Evolutionary conservation across 345 rosid species (phyloP).

Genomic region (Ailanthus altissimus): DNA sequence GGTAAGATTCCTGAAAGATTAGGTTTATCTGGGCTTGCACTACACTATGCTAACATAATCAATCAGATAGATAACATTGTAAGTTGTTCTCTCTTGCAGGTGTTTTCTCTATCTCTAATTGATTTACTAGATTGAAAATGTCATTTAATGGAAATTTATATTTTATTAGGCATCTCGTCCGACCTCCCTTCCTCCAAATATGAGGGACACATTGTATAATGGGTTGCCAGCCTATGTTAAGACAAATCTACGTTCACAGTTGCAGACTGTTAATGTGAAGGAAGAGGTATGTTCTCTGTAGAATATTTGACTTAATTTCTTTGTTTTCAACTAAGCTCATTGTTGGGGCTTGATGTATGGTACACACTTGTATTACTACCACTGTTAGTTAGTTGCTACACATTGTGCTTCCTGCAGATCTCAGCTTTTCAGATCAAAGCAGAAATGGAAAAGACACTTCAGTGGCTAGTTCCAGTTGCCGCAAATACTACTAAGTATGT

Average conservation of each 20-base stretch:
- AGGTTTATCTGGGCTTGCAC: slow-evolving; percentile 83
- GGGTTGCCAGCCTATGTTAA: slow-evolving; percentile 67
- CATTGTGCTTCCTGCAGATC: slow-evolving; percentile 45
- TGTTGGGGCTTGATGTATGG: background rate
- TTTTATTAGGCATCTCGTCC: slow-evolving; percentile 72
- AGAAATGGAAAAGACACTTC: slow-evolving; percentile 82
- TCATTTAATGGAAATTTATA: background rate
- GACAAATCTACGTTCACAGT: slow-evolving; percentile 55
- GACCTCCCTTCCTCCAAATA: slow-evolving; percentile 60
- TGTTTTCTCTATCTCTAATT: background rate
- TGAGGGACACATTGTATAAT: slow-evolving; percentile 66
- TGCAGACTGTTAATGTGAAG: slow-evolving; percentile 48
- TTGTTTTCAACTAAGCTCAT: background rate
- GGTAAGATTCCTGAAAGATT: slow-evolving; percentile 45
- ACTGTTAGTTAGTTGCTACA: slow-evolving; percentile 14
- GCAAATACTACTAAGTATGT: slow-evolving; percentile 80
- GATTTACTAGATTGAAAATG: slow-evolving; percentile 2
- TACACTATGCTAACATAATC: slow-evolving; percentile 89
- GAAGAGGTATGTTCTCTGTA: slow-evolving; percentile 58
- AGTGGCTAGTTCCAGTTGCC: slow-evolving; percentile 86
- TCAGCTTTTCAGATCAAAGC: slow-evolving; percentile 61
- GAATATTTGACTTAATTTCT: background rate
- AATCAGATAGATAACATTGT: slow-evolving; percentile 87
- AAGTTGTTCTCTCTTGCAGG: slow-evolving; percentile 27
- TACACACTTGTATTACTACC: background rate